These are phyloP conservation scores for Phycomyces blakesleeanus DNA, from an alignment of 192 early-diverging fungal species.

Conservation along the genomic window DNA sequence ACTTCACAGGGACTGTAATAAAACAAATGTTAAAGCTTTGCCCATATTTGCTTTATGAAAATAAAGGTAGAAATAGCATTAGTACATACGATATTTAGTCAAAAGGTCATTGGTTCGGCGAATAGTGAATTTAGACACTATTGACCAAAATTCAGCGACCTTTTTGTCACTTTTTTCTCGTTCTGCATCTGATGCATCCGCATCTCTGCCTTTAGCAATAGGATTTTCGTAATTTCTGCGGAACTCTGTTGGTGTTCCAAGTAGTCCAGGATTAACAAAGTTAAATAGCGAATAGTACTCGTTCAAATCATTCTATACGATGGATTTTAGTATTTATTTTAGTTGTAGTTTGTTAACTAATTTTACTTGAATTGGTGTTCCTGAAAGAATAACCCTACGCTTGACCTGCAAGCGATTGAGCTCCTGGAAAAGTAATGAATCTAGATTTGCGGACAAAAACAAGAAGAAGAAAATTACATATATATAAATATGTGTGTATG, in stretches of 20 bases:
- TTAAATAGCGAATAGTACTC: conserved; percentile 95
- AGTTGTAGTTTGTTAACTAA: not conserved
- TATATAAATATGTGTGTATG: too few species aligned
- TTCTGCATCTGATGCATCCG: conserved; percentile 81
- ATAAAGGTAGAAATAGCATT: too few species aligned
- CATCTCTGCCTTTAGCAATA: conserved; percentile 89
- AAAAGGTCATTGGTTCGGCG: conserved; percentile 94
- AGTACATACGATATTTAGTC: conserved; percentile 90
- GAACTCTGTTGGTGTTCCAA: conserved; percentile 88
- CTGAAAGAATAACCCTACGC: conserved; percentile 90
- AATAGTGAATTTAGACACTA: conserved; percentile 96
- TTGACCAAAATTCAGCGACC: conserved; percentile 74
- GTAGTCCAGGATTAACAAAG: conserved; percentile 90
- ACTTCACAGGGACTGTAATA: conserved; percentile 86
- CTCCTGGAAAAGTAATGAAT: conserved; percentile 38
- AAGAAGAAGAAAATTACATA: not conserved
- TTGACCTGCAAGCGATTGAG: conserved; percentile 71
- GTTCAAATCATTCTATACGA: conserved; percentile 65
- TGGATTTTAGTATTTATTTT: not conserved
- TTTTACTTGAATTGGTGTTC: conserved; percentile 85
- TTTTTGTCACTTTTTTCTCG: conserved; percentile 76
- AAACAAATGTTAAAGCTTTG: not conserved
- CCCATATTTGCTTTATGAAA: not conserved
- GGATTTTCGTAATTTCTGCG: conserved; percentile 90
- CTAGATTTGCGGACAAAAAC: conserved; percentile 81